These are phyloP conservation scores for Leccinum rimulosum DNA, from an alignment of 768 basidiomycete genomes.

Conservation along the genomic window DNA sequence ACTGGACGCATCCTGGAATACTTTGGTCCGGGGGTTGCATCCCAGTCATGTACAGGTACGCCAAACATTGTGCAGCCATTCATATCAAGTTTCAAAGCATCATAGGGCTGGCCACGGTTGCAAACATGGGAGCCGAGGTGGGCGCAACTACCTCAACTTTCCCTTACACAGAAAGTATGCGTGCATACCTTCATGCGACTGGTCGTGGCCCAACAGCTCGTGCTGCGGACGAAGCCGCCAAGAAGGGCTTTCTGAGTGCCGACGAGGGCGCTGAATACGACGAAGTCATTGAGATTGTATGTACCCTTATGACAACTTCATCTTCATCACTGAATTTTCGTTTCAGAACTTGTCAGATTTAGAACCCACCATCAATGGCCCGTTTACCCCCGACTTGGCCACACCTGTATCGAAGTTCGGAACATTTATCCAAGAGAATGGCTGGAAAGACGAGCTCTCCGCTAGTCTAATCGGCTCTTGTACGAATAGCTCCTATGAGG, in stretches of 20 bases:
- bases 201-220: conserved; percentile 81
- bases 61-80: neutral
- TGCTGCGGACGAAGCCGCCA: conserved; percentile 83
- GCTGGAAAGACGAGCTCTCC: conserved; percentile 92
- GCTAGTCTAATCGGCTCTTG: conserved; percentile 97
- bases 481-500: conserved; percentile 97
- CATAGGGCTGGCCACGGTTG: conserved; percentile 86
- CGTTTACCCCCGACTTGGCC: conserved; percentile 95
- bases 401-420: conserved; percentile 92
- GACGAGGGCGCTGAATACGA: conserved; percentile 93
- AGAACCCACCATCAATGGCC: conserved; percentile 93
- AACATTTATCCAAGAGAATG: conserved; percentile 72
- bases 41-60: conserved; percentile 89
- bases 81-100: neutral
- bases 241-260: conserved; percentile 71
- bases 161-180: conserved; percentile 92
- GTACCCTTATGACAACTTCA: conserved; percentile 23
- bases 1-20: conserved; percentile 97
- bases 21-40: conserved; percentile 87
- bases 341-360: conserved; percentile 79
- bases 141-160: conserved; percentile 99
- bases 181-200: conserved; percentile 85
- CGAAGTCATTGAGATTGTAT: conserved; percentile 88
- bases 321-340: neutral
- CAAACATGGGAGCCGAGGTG: conserved; percentile 99